A percentile compares a stretch with the other conserved stretches of the same genome.
Evolutionary conservation across 2,329 filamentous ascomycete species (phyloP).

Genomic region (Ophiostoma novo-ulmi): DNA sequence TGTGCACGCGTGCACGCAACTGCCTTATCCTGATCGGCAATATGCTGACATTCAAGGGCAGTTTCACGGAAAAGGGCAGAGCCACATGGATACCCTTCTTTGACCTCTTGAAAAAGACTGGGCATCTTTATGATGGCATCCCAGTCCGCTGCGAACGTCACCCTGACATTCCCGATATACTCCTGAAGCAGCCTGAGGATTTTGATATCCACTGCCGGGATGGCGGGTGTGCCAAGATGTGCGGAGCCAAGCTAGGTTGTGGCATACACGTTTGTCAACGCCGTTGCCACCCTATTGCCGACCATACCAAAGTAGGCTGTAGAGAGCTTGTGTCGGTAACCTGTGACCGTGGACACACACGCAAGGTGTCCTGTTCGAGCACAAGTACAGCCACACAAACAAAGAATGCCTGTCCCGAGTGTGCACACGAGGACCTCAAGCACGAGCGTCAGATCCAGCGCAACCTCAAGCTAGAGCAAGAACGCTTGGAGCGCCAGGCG

Average conservation of each 20-base stretch:
- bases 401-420: constrained; percentile 45
- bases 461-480: constrained; percentile 48
- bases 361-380: not conserved
- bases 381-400: constrained; percentile 13
- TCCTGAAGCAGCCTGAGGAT: constrained; percentile 46
- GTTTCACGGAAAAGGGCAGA: constrained; percentile 47
- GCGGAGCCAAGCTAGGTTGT: constrained; percentile 51
- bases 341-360: constrained; percentile 3
- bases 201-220: constrained; percentile 62
- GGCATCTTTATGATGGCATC: constrained; percentile 55
- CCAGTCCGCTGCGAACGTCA: constrained; percentile 58
- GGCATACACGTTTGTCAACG: constrained; percentile 53
- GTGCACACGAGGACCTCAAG: constrained; percentile 46
- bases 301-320: constrained; percentile 42
- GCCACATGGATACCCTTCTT: constrained; percentile 56
- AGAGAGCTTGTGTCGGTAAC: constrained; percentile 28
- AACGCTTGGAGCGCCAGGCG: constrained; percentile 41
- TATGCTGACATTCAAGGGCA: constrained; percentile 58
- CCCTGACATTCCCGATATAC: constrained; percentile 42
- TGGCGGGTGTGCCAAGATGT: constrained; percentile 61
- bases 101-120: constrained; percentile 46
- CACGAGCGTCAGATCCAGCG: constrained; percentile 40
- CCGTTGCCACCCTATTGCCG: constrained; percentile 49
- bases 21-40: constrained; percentile 67
- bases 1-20: constrained; percentile 62